phyloP scores from a whole-genome alignment of 2,329 filamentous ascomycete genomes.

The Tolypocladium ovalisporum region DNA sequence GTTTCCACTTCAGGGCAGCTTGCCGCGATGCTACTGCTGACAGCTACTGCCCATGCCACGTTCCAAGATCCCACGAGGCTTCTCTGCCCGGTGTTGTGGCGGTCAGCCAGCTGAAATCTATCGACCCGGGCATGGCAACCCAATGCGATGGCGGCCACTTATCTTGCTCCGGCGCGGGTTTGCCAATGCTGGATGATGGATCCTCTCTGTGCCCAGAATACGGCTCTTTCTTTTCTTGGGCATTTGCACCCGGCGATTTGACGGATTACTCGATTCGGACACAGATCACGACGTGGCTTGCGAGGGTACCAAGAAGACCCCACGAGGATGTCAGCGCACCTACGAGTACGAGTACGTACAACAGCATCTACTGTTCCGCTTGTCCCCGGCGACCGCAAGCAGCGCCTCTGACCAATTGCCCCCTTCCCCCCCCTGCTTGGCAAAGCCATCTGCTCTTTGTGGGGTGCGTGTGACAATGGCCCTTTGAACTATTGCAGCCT shows the following conservation, averaged over 20 bases:
- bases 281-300: background rate
- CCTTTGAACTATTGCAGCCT: background rate
- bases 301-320: background rate
- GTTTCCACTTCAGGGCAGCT: background rate
- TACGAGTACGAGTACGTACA: background rate
- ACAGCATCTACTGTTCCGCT: background rate
- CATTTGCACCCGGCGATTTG: background rate
- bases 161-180: background rate
- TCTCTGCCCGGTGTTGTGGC: background rate
- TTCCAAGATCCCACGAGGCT: background rate
- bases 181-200: background rate
- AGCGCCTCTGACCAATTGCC: background rate
- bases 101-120: background rate
- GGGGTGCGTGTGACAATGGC: background rate
- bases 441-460: background rate
- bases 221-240: background rate
- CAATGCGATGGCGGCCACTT: background rate
- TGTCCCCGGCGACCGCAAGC: background rate
- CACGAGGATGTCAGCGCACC: background rate
- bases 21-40: background rate
- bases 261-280: background rate
- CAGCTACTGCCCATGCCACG: background rate
- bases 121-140: too few species aligned
- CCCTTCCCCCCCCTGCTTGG: too few species aligned
- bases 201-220: background rate